Base-by-base conservation (phyloP, 2,329 filamentous ascomycete genomes). In the Exserohilum turcica region DNA sequence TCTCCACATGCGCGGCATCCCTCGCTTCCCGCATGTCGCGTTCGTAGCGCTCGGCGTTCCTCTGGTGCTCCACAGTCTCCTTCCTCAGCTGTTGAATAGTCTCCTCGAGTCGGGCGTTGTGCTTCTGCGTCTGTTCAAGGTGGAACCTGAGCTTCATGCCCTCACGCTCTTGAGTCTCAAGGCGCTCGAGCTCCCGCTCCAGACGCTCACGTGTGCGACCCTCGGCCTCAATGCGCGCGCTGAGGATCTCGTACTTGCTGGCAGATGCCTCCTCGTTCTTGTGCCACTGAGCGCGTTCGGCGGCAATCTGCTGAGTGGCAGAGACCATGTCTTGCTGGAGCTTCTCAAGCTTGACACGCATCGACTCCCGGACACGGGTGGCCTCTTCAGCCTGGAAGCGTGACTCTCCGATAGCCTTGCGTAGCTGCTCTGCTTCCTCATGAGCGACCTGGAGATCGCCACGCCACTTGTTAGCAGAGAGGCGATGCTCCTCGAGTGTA, bases 261-360 rank as follows among this genome's bases (percentile, higher is more conserved):
- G 78, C 74, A 40, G 83, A 78, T n/a, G 83, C 79, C 52, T 86
- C 80, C 63, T 86, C 84, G 52, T 77, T 88, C 76, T 89, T 89
- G 65, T 86, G 85, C 77, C 89, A 92, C 31, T 84, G 82, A 27
- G 88, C 86, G 70, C 92, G 93, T 70, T 97, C 92, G 65, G 90
- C 86, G 18, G 89, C 86, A 57, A 97, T 86, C 57, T 96, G 88
- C 40, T 86, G 85, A 47, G 90, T 87, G 43, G 91, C 90, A 50
- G 81, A 81, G 28, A 86, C 84, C 88, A 97, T 93, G 64, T 97
- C 91, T 59, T 91, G 85, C 74, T 97, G 92, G 33, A 99, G 80
- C 54, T 86, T 86, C 64, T 93, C 85, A 67, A 97, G 89, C 75
- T 94, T 96, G 71, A 81, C 80, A 61, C 91, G 88, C 84, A 95